These are phyloP conservation scores for Pichia eremophila DNA, from an alignment of 805 yeast species.

Conservation along the genomic window DNA sequence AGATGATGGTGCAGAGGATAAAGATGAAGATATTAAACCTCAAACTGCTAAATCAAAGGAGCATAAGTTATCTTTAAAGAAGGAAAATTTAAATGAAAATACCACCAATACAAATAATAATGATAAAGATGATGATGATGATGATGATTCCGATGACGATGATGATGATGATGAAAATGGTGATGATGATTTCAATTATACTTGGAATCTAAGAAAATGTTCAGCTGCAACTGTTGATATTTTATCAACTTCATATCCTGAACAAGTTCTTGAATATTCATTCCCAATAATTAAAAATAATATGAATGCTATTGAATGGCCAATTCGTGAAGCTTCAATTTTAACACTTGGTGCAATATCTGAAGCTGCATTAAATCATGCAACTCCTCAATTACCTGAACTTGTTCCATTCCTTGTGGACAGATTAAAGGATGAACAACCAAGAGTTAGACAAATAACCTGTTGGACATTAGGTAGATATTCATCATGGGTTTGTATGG, in stretches of 20 bases:
- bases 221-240: slow-evolving; percentile 89
- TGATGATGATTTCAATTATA: slow-evolving; percentile 60
- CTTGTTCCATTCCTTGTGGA: slow-evolving; percentile 80
- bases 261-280: slow-evolving; percentile 52
- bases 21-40: slow-evolving; percentile 83
- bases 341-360: slow-evolving; percentile 93
- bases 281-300: slow-evolving; percentile 70
- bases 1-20: slow-evolving; percentile 75
- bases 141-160: slow-evolving; percentile 31
- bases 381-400: slow-evolving; percentile 64
- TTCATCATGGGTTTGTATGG: slow-evolving; percentile 69
- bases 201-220: slow-evolving; percentile 90
- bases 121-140: slow-evolving; percentile 9
- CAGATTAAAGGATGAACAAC: slow-evolving; percentile 61
- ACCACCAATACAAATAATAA: neutral
- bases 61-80: slow-evolving; percentile 22
- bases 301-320: slow-evolving; percentile 71
- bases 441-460: slow-evolving; percentile 83
- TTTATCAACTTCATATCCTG: slow-evolving; percentile 59
- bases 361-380: slow-evolving; percentile 71
- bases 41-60: slow-evolving; percentile 59
- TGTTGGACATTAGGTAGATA: slow-evolving; percentile 94
- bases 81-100: neutral
- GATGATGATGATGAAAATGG: slow-evolving; percentile 65
- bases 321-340: slow-evolving; percentile 84